These are phyloP conservation scores for Dactylellina drechsleri DNA, from an alignment of 2,329 filamentous ascomycete species.

Conservation along the genomic window DNA sequence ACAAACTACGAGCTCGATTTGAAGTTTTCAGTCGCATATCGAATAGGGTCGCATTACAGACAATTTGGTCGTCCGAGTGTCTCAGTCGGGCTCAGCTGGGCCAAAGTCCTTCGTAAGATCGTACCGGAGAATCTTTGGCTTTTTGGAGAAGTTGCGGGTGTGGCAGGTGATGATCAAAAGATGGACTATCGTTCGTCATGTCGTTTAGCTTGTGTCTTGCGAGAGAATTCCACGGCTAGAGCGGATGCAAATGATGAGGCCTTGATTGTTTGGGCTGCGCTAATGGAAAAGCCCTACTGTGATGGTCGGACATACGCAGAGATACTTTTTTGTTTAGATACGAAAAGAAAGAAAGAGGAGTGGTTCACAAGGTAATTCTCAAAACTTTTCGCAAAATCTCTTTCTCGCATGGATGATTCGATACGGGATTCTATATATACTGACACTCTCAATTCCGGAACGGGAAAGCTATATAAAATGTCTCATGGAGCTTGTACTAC, in stretches of 20 bases:
- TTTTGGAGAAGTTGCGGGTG: neutral
- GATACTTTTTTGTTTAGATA: constrained; percentile 5
- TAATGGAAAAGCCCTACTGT: constrained; percentile 1
- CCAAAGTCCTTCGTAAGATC: neutral
- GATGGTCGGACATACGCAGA: constrained; percentile 10
- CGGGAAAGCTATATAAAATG: neutral
- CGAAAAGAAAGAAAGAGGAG: neutral
- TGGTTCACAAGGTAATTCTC: constrained; percentile 16
- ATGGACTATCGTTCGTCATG: constrained; percentile 1
- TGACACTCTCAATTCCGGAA: neutral
- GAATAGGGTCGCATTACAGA: constrained; percentile 7
- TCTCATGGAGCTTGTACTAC: neutral
- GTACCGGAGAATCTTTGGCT: constrained; percentile 1
- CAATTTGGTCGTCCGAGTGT: neutral
- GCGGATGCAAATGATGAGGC: constrained; percentile 3
- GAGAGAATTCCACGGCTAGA: constrained; percentile 1
- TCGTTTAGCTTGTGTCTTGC: constrained; percentile 13
- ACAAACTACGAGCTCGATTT: constrained; percentile 4
- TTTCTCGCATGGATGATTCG: too few species aligned
- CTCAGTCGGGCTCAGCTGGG: neutral
- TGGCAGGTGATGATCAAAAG: neutral
- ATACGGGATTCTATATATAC: neutral
- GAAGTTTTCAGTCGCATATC: constrained; percentile 20
- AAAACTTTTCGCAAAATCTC: too few species aligned
- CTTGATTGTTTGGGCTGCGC: constrained; percentile 4